Conservation (phyloP, 306 rosid genomes). For the Albizia julibrissin region DNA sequence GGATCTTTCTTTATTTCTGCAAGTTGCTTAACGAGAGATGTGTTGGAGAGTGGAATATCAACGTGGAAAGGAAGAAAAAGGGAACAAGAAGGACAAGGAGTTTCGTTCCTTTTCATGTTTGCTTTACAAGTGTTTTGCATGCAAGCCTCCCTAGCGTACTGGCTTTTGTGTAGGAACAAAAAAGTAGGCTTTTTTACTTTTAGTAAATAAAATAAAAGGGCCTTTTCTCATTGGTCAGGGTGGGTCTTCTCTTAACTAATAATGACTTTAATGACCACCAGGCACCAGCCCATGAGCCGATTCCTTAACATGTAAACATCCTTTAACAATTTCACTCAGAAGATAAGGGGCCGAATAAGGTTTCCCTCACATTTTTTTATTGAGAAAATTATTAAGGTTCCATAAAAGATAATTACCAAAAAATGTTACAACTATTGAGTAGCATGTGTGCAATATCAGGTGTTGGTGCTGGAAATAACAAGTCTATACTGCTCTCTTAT, state of each 20-base stretch:
- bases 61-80: conserved; percentile 52
- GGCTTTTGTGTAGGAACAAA: neutral
- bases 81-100: neutral
- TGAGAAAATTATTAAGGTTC: too few relatives aligned
- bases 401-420: too few relatives aligned
- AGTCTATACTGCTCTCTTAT: too few relatives aligned
- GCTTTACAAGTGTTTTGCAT: conserved; percentile 27
- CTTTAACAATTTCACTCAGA: neutral
- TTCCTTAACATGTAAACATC: neutral
- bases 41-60: conserved; percentile 46
- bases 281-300: neutral
- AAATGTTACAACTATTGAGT: too few relatives aligned
- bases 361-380: too few relatives aligned
- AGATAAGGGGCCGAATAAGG: too few relatives aligned
- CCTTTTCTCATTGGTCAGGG: conserved; percentile 12
- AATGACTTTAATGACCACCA: neutral
- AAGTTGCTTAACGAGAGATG: conserved; percentile 34
- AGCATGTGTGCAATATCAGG: too few relatives aligned
- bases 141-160: conserved; percentile 18
- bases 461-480: too few relatives aligned
- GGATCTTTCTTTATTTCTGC: neutral
- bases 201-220: neutral
- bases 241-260: neutral
- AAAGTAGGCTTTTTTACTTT: conserved; percentile 12
- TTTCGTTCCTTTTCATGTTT: conserved; percentile 6